A percentile compares a stretch with the other conserved stretches of the same genome.
phyloP scores from a whole-genome alignment of 2,329 filamentous ascomycete species.

The Rutstroemia sp. region DNA sequence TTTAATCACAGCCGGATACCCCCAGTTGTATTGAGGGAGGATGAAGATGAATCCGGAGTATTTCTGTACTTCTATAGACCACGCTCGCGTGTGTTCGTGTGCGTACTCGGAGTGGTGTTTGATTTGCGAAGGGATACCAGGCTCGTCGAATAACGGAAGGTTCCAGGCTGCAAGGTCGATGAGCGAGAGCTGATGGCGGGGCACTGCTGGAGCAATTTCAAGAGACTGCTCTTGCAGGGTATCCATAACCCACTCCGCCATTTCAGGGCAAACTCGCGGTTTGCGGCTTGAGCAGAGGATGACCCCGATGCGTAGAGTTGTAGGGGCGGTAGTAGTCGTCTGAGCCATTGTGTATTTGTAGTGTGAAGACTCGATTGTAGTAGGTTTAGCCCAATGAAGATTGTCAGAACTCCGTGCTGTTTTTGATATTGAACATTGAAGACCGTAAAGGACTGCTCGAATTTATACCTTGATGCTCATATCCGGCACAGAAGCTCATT shows the following conservation, averaged over 20 bases:
- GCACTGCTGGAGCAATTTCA: conserved; percentile 9
- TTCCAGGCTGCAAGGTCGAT: conserved; percentile 30
- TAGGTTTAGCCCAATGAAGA: too few species aligned
- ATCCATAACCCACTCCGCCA: conserved; percentile 28
- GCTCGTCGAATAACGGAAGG: conserved; percentile 14
- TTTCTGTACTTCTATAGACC: conserved; percentile 31
- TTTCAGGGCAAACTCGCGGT: conserved; percentile 31
- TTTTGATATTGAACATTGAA: too few species aligned
- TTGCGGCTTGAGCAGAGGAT: conserved; percentile 28
- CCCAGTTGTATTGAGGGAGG: conserved; percentile 39
- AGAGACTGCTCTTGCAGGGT: conserved; percentile 12
- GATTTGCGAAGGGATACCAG: conserved; percentile 31
- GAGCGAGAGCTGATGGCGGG: conserved; percentile 35
- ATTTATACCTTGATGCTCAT: too few species aligned
- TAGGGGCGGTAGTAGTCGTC: not conserved
- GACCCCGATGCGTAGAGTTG: not conserved
- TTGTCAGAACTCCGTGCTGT: too few species aligned
- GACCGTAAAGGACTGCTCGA: too few species aligned
- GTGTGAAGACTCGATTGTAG: too few species aligned
- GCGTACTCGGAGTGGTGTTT: conserved; percentile 28
- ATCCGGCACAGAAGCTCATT: too few species aligned
- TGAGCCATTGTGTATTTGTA: too few species aligned
- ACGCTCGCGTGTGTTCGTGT: conserved; percentile 31
- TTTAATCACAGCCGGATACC: conserved; percentile 37
- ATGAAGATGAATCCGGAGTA: conserved; percentile 36